Percentiles rank a stretch among this genome's conserved stretches.
These are phyloP conservation scores for Hydrangea macrophylla DNA, from an alignment of 148 eudicot genomes.

Conservation along the genomic window DNA sequence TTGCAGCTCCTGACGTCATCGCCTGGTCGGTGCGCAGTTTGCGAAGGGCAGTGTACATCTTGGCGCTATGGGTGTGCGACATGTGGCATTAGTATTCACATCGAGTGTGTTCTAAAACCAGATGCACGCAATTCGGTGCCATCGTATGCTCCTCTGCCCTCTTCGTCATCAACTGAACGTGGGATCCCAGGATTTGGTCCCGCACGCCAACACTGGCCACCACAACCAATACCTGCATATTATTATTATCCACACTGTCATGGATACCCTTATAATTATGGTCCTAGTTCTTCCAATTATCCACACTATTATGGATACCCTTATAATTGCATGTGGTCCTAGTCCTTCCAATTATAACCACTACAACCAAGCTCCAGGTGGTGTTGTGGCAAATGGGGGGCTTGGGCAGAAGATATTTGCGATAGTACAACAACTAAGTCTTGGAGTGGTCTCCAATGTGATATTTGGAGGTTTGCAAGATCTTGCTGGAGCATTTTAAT, in stretches of 20 bases:
- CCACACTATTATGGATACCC: too few species aligned
- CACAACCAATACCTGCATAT: background rate
- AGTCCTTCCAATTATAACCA: background rate
- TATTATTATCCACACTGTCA: background rate
- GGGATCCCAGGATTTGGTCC: background rate
- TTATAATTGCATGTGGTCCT: too few species aligned
- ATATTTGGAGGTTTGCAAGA: background rate
- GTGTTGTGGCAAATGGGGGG: background rate
- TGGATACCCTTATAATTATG: background rate
- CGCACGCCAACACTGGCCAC: background rate
- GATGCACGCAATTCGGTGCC: too few species aligned
- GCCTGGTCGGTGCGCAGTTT: background rate
- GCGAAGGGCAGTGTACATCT: background rate
- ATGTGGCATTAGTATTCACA: slow-evolving; percentile 6
- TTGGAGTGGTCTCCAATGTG: slow-evolving; percentile 6
- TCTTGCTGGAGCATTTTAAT: too few species aligned
- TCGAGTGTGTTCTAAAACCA: slow-evolving; percentile 8
- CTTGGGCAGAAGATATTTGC: slow-evolving; percentile 2
- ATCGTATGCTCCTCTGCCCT: too few species aligned
- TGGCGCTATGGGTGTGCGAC: slow-evolving; percentile 18
- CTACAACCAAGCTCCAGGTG: background rate
- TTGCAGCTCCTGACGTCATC: background rate
- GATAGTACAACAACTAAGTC: slow-evolving; percentile 2
- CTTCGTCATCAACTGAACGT: too few species aligned
- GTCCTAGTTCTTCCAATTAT: background rate